Evolutionary conservation across 768 basidiomycete genomes (phyloP).

Genomic region (Suillus fuscotomentosus): DNA sequence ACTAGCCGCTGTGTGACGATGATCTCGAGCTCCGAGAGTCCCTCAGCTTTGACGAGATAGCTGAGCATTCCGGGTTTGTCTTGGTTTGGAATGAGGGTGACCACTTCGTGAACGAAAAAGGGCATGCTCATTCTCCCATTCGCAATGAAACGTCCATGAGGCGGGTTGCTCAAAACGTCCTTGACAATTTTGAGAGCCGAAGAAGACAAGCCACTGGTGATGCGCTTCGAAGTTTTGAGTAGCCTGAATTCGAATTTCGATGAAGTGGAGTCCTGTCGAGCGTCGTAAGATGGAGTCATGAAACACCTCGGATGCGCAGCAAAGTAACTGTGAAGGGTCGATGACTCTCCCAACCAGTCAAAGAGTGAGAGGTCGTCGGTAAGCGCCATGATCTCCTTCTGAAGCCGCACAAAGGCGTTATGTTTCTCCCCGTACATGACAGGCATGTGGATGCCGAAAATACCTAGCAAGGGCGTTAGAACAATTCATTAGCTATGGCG

Average conservation of each 20-base stretch:
- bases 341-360: constrained; percentile 21
- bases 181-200: constrained; percentile 15
- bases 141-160: constrained; percentile 28
- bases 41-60: constrained; percentile 22
- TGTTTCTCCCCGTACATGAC: constrained; percentile 29
- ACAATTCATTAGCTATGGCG: background rate
- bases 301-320: constrained; percentile 25
- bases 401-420: constrained; percentile 26
- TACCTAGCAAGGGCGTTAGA: constrained; percentile 15
- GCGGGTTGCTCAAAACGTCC: constrained; percentile 19
- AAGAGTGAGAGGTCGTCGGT: constrained; percentile 23
- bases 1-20: constrained; percentile 14
- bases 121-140: constrained; percentile 25
- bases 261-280: background rate
- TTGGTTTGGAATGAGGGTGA: background rate
- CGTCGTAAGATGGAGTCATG: background rate
- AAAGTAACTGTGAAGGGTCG: constrained; percentile 25
- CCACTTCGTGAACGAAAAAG: constrained; percentile 11
- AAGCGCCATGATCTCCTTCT: constrained; percentile 24
- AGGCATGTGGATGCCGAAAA: constrained; percentile 26
- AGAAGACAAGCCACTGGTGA: constrained; percentile 18
- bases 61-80: background rate
- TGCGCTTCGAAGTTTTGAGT: constrained; percentile 8
- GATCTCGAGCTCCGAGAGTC: constrained; percentile 16
- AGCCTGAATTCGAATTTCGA: constrained; percentile 7